Evolutionary conservation across 2,329 filamentous ascomycete genomes (phyloP), one percentile per base, ranked within the genome.

Genomic region (Colletotrichum sp.): DNA sequence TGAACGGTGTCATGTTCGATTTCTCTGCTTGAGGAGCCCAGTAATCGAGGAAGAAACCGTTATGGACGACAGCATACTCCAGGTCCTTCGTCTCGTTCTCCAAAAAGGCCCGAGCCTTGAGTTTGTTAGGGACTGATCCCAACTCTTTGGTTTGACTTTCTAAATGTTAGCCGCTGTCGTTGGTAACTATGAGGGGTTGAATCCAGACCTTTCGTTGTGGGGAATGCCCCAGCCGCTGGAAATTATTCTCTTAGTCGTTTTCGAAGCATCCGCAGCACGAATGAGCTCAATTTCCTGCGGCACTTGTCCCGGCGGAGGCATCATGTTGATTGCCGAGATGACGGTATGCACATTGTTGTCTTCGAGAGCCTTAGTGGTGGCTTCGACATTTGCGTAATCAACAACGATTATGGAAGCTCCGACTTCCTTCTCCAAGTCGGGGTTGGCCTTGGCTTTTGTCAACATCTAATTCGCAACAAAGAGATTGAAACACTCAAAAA

Each of bases 41-140:
- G 78, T 88, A 88, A 76, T 89, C 87, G 78, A 88, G 81, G 78
- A 89, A 88, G 72, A 84, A 86, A 5, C 87, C 88, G 26, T 82
- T 86, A 36, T 82, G 79, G 6, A 88, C 76, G 8, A 81, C 78
- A 1, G 86, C 88, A 66, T 81, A 85, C 67, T 87, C 80, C 3
- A 89, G 81, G 3, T 76, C 76, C 2, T 68, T 73, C 21, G 81
- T 84, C 8, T 80, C 69, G 18, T 52, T 70, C 55, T 82, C 77
- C 16, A 87, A 79, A n/a, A 79, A 67, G n/a, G 80, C 71, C 36
- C 24, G 13, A n/a, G 63, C 69, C 15, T 39, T 68, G 10, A 78
- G 70, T 21, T 79, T 78, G 55, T 64, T 10, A 15, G 18, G 36
- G 16, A 71, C 70, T 4, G 73, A 70, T 3, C 69, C 65, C 36